A percentile compares a stretch with the other conserved stretches of the same genome.
Evolutionary conservation across 2,329 filamentous ascomycete species (phyloP).

Genomic region (Cladophialophora bantiana): DNA sequence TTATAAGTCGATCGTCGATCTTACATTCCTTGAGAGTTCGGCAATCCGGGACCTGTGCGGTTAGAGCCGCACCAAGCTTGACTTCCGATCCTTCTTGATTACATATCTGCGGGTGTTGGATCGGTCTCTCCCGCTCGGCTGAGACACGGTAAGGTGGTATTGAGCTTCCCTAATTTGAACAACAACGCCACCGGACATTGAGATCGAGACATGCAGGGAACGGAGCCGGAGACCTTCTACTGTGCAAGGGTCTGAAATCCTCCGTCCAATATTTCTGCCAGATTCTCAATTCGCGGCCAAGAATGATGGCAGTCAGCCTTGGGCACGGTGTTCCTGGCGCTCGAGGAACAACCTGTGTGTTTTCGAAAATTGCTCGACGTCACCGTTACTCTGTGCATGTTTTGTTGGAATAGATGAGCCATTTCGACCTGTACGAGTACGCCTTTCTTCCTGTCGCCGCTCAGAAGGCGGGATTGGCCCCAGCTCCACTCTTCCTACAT

Average conservation of each 20-base stretch:
- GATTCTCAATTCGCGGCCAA: background rate
- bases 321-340: background rate
- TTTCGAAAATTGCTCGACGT: background rate
- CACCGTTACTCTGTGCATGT: background rate
- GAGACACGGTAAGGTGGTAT: background rate
- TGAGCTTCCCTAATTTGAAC: background rate
- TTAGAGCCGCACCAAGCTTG: constrained; percentile 3
- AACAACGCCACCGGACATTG: background rate
- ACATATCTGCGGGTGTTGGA: background rate
- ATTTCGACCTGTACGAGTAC: background rate
- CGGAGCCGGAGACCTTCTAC: background rate
- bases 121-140: background rate
- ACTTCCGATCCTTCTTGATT: background rate
- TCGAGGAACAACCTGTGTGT: background rate
- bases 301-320: background rate
- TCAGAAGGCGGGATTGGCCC: no score
- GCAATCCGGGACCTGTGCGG: background rate
- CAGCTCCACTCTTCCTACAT: no score
- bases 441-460: background rate
- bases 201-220: background rate
- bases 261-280: background rate
- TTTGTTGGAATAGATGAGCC: background rate
- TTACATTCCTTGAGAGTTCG: background rate
- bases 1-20: background rate
- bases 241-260: background rate